Conservation (phyloP, 1,284 basidiomycete species). For the Trichosporon inkin region DNA sequence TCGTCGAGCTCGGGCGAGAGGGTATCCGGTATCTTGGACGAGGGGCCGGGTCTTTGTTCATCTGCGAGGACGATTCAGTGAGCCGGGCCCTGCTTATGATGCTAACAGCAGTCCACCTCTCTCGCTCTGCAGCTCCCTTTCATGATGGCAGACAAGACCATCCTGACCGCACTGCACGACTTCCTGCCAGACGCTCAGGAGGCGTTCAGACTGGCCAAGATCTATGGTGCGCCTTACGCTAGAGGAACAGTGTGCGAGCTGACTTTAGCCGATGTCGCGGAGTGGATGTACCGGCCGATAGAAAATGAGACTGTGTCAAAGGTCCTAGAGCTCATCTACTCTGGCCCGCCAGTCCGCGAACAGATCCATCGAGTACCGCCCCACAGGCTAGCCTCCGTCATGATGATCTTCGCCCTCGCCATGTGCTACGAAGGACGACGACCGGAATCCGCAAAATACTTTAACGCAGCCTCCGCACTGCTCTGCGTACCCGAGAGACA, state of each 20-base stretch:
- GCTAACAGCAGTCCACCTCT: slow-evolving; percentile 9
- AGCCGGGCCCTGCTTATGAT: background rate
- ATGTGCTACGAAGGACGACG: slow-evolving; percentile 16
- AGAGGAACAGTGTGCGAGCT: background rate
- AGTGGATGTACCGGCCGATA: slow-evolving; percentile 30
- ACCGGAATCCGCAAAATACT: slow-evolving; percentile 12
- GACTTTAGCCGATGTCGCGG: slow-evolving; percentile 19
- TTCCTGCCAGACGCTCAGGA: slow-evolving; percentile 18
- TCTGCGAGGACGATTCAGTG: slow-evolving; percentile 20
- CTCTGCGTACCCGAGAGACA: slow-evolving; percentile 23
- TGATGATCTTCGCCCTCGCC: slow-evolving; percentile 22
- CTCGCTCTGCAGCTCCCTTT: slow-evolving; percentile 19
- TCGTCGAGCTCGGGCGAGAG: slow-evolving; percentile 18
- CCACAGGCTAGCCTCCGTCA: slow-evolving; percentile 20
- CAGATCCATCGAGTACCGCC: slow-evolving; percentile 23
- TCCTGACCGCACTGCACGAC: slow-evolving; percentile 15
- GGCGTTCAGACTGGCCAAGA: slow-evolving; percentile 13
- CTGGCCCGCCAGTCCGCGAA: slow-evolving; percentile 13
- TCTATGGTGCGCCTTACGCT: slow-evolving; percentile 16
- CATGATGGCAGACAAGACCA: slow-evolving; percentile 14
- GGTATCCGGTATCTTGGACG: slow-evolving; percentile 24
- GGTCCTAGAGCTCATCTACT: slow-evolving; percentile 20
- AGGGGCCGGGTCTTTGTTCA: slow-evolving; percentile 25
- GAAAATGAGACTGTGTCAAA: slow-evolving; percentile 11
- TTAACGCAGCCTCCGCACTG: slow-evolving; percentile 21